Evolutionary conservation across 2,329 filamentous ascomycete genomes (phyloP).

Genomic region (Exophiala sp.): DNA sequence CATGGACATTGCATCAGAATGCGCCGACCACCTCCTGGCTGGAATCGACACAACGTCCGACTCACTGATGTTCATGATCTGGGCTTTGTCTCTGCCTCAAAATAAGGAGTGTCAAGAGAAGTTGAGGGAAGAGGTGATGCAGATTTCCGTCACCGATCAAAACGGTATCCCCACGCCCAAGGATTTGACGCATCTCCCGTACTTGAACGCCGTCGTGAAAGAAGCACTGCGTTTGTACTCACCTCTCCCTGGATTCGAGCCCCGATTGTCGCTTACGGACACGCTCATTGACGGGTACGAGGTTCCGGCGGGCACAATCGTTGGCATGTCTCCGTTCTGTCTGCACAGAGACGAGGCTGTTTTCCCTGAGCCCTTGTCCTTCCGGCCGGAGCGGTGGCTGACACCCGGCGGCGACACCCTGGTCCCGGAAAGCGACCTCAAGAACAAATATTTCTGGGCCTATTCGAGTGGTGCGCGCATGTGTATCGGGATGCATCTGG

Average conservation of each 20-base stretch:
- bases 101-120: slow-evolving; percentile 42
- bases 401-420: slow-evolving; percentile 16
- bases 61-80: slow-evolving; percentile 51
- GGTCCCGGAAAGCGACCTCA: slow-evolving; percentile 21
- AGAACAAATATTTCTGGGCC: slow-evolving; percentile 35
- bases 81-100: slow-evolving; percentile 47
- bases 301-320: slow-evolving; percentile 31
- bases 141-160: slow-evolving; percentile 25
- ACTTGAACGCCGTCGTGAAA: slow-evolving; percentile 48
- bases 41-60: slow-evolving; percentile 54
- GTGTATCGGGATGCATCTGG: slow-evolving; percentile 43
- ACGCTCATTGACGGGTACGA: slow-evolving; percentile 35
- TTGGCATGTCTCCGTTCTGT: slow-evolving; percentile 34
- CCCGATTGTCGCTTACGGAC: slow-evolving; percentile 37
- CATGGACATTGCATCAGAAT: slow-evolving; percentile 52
- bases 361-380: slow-evolving; percentile 47
- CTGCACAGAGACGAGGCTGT: slow-evolving; percentile 41
- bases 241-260: slow-evolving; percentile 50
- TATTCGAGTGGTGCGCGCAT: slow-evolving; percentile 42
- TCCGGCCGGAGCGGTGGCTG: slow-evolving; percentile 38
- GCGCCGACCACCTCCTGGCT: slow-evolving; percentile 52
- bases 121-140: slow-evolving; percentile 43
- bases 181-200: slow-evolving; percentile 39
- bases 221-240: slow-evolving; percentile 49
- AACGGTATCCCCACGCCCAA: slow-evolving; percentile 37